Base-by-base conservation (phyloP, 179 eudicot genomes). In the Amaranthus tricolor region DNA sequence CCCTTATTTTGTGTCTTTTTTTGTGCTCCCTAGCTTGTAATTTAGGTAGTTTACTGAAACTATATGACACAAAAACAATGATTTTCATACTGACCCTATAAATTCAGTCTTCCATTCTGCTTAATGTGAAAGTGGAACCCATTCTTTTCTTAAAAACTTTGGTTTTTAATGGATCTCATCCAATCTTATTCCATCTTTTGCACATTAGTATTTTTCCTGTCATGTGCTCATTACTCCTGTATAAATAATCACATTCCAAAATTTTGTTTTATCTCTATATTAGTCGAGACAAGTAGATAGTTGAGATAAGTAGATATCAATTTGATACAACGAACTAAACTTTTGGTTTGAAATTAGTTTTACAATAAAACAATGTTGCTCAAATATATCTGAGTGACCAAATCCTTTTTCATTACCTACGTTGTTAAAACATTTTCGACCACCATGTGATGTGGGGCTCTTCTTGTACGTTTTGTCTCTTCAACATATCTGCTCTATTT, bases 21-120 rank as follows among this genome's bases (percentile, higher is more conserved):
- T 43, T 52, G 16, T 64, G 78, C 21, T 54, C 20, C 19, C 15
- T 62, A 21, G 24, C 48, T 56, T 74, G 52, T 15, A 12, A 73
- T 21, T 24, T 44, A 71, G 48, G 24, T 60, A 52, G 55, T 40
- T 59, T 50, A 59, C 49, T 62, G 53, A 54, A 48, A 48, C 40
- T 49, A 62, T 31, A 14, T 73, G 69, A 8, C 13, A 7, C 61
- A 43, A 6, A n/a, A 6, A 44, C 14, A n/a, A n/a, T n/a, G n/a
- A n/a, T 62, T 4, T 40, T 62, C 67, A 62, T 48, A 62, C 67
- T 5, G 43, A 62, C 5, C 49, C 14, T 64, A 64, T 64, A 12
- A 45, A 43, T 64, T 45, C 13, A 16, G 45, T 45, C 51, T 64
- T n/a, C 13, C 21, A 13, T 62, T 62, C 48, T 40, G 11, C 48